Percentiles rank a stretch among this genome's conserved stretches.
Conservation (phyloP, 768 basidiomycete species). For the Tulasnella sp. region DNA sequence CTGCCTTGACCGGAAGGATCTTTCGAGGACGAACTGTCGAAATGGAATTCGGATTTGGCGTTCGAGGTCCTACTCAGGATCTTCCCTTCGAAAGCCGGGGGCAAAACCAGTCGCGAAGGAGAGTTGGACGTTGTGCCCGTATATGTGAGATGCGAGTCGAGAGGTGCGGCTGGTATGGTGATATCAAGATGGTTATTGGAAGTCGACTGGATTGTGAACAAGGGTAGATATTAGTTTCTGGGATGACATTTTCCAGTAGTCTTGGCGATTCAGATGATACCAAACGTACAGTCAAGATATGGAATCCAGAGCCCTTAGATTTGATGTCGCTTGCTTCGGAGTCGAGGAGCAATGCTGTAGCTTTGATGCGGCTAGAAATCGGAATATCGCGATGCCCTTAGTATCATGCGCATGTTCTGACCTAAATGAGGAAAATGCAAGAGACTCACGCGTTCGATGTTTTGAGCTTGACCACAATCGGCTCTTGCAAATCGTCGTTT, state of each 20-base stretch:
- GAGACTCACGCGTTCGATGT: constrained; percentile 2
- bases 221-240: no score
- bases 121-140: not conserved
- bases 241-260: not conserved
- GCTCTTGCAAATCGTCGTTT: not conserved
- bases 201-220: not conserved
- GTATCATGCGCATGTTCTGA: not conserved
- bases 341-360: not conserved
- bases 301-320: not conserved
- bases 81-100: not conserved
- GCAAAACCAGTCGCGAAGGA: not conserved
- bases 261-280: not conserved
- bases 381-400: not conserved
- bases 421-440: no score
- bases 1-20: not conserved
- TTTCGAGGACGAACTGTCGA: not conserved
- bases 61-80: not conserved
- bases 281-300: not conserved
- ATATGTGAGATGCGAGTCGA: not conserved
- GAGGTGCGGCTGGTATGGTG: not conserved
- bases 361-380: not conserved
- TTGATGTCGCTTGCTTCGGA: not conserved
- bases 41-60: not conserved
- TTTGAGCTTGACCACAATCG: not conserved
- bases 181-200: not conserved